phyloP scores from a whole-genome alignment of 2,329 filamentous ascomycete species.

The Acrodontium crateriforme region DNA sequence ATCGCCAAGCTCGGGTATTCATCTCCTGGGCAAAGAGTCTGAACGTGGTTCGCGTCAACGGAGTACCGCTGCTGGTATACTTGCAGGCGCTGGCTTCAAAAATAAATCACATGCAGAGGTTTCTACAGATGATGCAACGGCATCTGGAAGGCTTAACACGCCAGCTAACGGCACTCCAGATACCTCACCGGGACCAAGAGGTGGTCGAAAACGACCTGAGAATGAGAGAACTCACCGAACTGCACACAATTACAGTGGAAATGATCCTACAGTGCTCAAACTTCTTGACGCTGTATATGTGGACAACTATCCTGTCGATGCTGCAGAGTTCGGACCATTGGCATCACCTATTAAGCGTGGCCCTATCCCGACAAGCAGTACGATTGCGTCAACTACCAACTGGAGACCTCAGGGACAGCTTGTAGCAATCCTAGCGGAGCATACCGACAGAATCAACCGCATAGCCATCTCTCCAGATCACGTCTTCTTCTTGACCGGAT shows the following conservation, averaged over 20 bases:
- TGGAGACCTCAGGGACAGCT: slow-evolving; percentile 79
- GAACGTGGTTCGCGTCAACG: slow-evolving; percentile 31
- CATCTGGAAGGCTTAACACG: slow-evolving; percentile 49
- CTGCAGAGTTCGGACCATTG: slow-evolving; percentile 61
- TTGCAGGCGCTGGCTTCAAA: slow-evolving; percentile 41
- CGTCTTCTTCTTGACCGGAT: slow-evolving; percentile 84
- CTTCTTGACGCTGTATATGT: slow-evolving; percentile 74
- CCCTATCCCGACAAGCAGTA: slow-evolving; percentile 25
- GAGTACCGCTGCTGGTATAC: slow-evolving; percentile 45
- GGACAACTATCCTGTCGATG: slow-evolving; percentile 46
- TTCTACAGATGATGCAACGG: slow-evolving; percentile 48
- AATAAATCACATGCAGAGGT: slow-evolving; percentile 51
- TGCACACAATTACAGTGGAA: slow-evolving; percentile 70
- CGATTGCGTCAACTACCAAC: slow-evolving; percentile 35
- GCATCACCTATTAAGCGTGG: slow-evolving; percentile 54
- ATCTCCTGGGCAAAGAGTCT: slow-evolving; percentile 18
- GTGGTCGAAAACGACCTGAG: slow-evolving; percentile 10
- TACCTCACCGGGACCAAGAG: slow-evolving; percentile 16
- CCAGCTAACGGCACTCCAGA: slow-evolving; percentile 21
- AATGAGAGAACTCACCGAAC: slow-evolving; percentile 11
- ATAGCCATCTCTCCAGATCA: slow-evolving; percentile 79
- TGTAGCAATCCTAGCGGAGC: slow-evolving; percentile 80
- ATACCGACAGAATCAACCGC: slow-evolving; percentile 67
- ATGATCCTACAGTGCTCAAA: slow-evolving; percentile 47
- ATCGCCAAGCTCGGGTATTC: slow-evolving; percentile 21